Conservation (phyloP, 768 basidiomycete genomes). For the Lentinula sp. region DNA sequence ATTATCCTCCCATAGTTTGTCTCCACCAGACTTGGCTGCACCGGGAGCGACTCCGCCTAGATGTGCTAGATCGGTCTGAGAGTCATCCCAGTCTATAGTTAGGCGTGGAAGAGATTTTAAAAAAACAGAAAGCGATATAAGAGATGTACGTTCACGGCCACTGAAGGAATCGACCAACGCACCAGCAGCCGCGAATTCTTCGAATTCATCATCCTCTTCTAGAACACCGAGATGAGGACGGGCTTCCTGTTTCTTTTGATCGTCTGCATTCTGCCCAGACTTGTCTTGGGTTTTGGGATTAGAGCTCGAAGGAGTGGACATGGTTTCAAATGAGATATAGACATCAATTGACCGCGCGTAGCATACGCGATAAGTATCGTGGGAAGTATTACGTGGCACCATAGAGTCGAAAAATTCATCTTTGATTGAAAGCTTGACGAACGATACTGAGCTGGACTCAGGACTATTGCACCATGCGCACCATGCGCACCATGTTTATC, state of each 20-base stretch:
- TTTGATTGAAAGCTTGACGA: too few relatives aligned
- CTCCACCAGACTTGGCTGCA: slow-evolving; percentile 71
- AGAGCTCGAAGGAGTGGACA: slow-evolving; percentile 43
- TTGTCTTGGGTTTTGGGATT: slow-evolving; percentile 31
- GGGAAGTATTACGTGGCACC: background rate
- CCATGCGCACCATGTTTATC: too few relatives aligned
- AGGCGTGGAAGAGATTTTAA: too few relatives aligned
- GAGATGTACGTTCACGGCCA: background rate
- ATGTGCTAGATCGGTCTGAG: slow-evolving; percentile 77
- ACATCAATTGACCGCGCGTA: background rate
- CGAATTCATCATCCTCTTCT: slow-evolving; percentile 97
- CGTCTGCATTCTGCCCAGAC: slow-evolving; percentile 24
- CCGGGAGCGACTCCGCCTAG: slow-evolving; percentile 69
- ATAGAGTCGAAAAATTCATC: too few relatives aligned
- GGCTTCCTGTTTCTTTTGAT: slow-evolving; percentile 39
- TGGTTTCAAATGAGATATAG: slow-evolving; percentile 8
- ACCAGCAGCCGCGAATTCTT: slow-evolving; percentile 89
- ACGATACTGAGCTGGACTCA: too few relatives aligned
- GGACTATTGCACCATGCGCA: too few relatives aligned
- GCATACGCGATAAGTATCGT: background rate
- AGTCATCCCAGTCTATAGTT: slow-evolving; percentile 79
- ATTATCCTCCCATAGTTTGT: slow-evolving; percentile 98
- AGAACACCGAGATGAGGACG: slow-evolving; percentile 79
- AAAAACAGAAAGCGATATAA: background rate
- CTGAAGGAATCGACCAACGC: slow-evolving; percentile 10